Base-by-base conservation (phyloP, 2,329 filamentous ascomycete species). In the Colletotrichum agaves region DNA sequence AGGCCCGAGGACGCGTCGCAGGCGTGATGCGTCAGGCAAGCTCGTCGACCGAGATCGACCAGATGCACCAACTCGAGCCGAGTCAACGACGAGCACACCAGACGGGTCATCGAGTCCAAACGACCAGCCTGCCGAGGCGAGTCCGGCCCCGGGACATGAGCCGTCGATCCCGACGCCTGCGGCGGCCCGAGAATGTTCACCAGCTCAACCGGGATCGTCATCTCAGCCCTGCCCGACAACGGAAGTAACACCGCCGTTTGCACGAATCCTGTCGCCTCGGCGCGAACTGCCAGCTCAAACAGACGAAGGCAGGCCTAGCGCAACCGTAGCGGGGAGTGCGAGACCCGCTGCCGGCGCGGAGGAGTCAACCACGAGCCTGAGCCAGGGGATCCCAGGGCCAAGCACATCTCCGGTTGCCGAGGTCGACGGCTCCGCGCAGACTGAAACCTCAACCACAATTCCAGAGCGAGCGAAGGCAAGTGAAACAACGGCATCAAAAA, bases 21-120 rank as follows among this genome's bases (percentile, higher is more conserved):
- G 21, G 39, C 39, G 39, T 33, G 55, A 58, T 58, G 39, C 55
- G 8, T 35, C 23, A 11, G 39, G 39, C 15, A 17, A 46, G 10
- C 55, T 58, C 39, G 39, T 58, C 23, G 55, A 46, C 47, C 21
- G 47, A 52, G 35, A 52, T 27, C 47, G 17, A 19, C 47, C 47
- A 52, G 27, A 52, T 52, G 47, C 47, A 33, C 47, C 47, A n/a
- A 15, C 47, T 6, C 47, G 8, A 4, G 23, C 10, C 15, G 23
- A 31, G 47, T 27, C 10, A 27, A 50, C 27, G 47, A 8, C 17
- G 27, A 12, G 13, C n/a, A n/a, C 47, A 2, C 27, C 3, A 52
- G n/a, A 15, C 47, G 23, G 35, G 47, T 52, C 27, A 7, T 52
- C 47, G 3, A 52, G 8, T 3, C 47, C 27, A 23, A 12, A 11